Evolutionary conservation across 352 stramenopile genomes (phyloP).

Genomic region (Globisporangium recalcitrans): DNA sequence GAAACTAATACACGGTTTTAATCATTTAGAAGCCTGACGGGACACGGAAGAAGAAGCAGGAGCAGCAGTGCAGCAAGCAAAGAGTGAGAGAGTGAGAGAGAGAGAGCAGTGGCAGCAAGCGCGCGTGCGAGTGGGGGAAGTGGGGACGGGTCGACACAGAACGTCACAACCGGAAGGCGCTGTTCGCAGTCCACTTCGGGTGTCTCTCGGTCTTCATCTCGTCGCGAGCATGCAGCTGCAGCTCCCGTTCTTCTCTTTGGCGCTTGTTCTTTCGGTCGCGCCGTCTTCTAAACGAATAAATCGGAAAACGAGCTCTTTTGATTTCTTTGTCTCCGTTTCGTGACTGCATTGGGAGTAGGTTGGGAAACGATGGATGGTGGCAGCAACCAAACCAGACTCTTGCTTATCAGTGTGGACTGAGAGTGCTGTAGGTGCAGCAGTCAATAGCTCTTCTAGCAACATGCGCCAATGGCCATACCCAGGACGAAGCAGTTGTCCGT

Average conservation of each 20-base stretch:
- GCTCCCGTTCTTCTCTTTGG: not conserved
- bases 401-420: no score
- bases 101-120: not conserved
- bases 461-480: no score
- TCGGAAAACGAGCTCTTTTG: constrained; percentile 22
- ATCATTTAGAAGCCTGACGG: constrained; percentile 13
- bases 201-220: not conserved
- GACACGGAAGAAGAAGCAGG: not conserved
- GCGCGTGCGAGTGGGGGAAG: not conserved
- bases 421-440: no score
- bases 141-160: not conserved
- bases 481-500: not conserved
- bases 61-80: not conserved
- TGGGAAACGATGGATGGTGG: no score
- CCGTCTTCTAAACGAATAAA: constrained; percentile 17
- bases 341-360: no score
- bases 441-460: no score
- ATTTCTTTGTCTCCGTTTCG: no score
- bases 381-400: no score
- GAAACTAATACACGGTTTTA: constrained; percentile 14
- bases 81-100: no score
- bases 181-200: no score
- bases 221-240: not conserved
- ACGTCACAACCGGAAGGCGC: not conserved
- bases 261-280: not conserved